phyloP scores from a whole-genome alignment of 2,329 filamentous ascomycete species.

The Hypoxylon sp. region DNA sequence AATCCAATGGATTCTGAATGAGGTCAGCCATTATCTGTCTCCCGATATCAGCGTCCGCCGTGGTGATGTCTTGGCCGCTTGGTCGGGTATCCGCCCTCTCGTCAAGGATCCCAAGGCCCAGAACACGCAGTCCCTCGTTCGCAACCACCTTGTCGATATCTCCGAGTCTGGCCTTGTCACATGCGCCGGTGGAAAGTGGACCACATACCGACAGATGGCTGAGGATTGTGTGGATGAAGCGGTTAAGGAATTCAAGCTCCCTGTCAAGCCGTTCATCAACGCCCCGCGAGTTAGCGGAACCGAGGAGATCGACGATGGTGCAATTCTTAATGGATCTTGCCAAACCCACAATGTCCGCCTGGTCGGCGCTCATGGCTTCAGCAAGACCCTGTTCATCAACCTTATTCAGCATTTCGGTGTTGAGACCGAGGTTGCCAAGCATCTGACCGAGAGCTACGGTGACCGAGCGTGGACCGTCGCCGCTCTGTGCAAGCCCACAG shows the following conservation, averaged over 20 bases:
- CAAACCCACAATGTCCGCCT: slow-evolving; percentile 85
- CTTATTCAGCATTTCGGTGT: slow-evolving; percentile 92
- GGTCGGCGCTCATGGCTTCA: slow-evolving; percentile 85
- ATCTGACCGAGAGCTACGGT: slow-evolving; percentile 86
- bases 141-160: slow-evolving; percentile 83
- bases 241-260: slow-evolving; percentile 72
- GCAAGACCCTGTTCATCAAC: slow-evolving; percentile 91
- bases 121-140: slow-evolving; percentile 87
- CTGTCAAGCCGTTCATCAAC: slow-evolving; percentile 63
- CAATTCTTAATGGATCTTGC: slow-evolving; percentile 71
- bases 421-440: slow-evolving; percentile 90
- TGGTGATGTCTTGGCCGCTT: slow-evolving; percentile 87
- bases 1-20: slow-evolving; percentile 86
- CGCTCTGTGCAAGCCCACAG: slow-evolving; percentile 78
- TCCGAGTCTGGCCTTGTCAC: slow-evolving; percentile 84
- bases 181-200: slow-evolving; percentile 91
- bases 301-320: slow-evolving; percentile 74
- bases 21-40: slow-evolving; percentile 82
- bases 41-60: slow-evolving; percentile 86
- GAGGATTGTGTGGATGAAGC: slow-evolving; percentile 88
- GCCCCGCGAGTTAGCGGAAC: slow-evolving; percentile 75
- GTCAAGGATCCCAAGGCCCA: slow-evolving; percentile 86
- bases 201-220: slow-evolving; percentile 91
- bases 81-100: slow-evolving; percentile 86
- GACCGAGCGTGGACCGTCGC: slow-evolving; percentile 93